Evolutionary conservation across 805 yeast species (phyloP).

Genomic region (Yarrowia divulgata): DNA sequence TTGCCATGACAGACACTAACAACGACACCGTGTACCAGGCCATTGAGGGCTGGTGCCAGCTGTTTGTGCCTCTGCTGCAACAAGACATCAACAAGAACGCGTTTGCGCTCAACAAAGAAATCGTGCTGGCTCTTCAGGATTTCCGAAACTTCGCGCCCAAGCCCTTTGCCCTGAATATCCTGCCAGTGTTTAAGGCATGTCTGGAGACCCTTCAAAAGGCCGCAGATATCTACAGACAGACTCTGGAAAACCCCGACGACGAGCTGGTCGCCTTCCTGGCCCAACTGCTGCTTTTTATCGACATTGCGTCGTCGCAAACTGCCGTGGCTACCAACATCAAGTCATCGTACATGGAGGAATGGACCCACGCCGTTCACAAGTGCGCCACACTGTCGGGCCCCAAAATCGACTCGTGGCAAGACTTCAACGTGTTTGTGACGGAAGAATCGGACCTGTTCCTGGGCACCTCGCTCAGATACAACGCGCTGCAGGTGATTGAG

Average conservation of each 20-base stretch:
- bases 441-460: slow-evolving; percentile 74
- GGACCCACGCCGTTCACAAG: slow-evolving; percentile 15
- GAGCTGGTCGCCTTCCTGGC: slow-evolving; percentile 43
- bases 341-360: slow-evolving; percentile 3
- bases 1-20: slow-evolving; percentile 44
- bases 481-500: slow-evolving; percentile 63
- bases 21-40: slow-evolving; percentile 14
- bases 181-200: slow-evolving; percentile 19
- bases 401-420: slow-evolving; percentile 57
- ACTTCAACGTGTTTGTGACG: slow-evolving; percentile 73
- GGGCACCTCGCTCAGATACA: slow-evolving; percentile 63
- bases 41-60: slow-evolving; percentile 39
- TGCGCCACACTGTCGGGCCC: slow-evolving; percentile 27
- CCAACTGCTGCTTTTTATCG: slow-evolving; percentile 42
- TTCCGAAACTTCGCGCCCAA: slow-evolving; percentile 32
- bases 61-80: slow-evolving; percentile 22
- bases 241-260: slow-evolving; percentile 29
- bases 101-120: slow-evolving; percentile 13
- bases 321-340: slow-evolving; percentile 20
- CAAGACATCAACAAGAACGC: slow-evolving; percentile 8
- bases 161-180: slow-evolving; percentile 19
- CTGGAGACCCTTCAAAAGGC: slow-evolving; percentile 18
- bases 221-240: background rate
- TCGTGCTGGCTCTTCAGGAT: slow-evolving; percentile 24
- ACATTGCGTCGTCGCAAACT: slow-evolving; percentile 36